Evolutionary conservation across 176 grass and related monocot species (phyloP).

Genomic region (Olyra latifolia): DNA sequence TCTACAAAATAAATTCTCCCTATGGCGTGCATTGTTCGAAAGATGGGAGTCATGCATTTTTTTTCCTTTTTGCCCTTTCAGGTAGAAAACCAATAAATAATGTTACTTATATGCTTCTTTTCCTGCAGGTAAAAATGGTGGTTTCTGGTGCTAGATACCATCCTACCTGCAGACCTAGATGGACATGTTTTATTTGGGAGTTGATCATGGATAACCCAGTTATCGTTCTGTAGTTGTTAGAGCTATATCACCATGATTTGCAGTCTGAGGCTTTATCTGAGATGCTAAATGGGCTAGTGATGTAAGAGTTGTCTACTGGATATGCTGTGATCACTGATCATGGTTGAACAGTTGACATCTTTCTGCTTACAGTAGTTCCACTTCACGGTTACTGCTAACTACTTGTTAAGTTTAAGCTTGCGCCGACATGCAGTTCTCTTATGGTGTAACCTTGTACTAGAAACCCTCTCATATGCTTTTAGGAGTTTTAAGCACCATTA

Average conservation of each 20-base stretch:
- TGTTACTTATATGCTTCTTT: slow-evolving; percentile 22
- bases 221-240: slow-evolving; percentile 23
- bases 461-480: neutral
- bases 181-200: neutral
- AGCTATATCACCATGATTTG: slow-evolving; percentile 38
- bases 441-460: neutral
- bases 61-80: neutral
- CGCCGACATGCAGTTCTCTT: neutral
- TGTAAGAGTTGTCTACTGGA: neutral
- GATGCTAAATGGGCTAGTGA: neutral
- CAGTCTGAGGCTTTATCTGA: slow-evolving; percentile 5
- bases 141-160: slow-evolving; percentile 28
- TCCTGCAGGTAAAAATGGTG: slow-evolving; percentile 32
- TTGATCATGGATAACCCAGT: slow-evolving; percentile 15
- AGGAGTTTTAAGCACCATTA: neutral
- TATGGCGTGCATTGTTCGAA: slow-evolving; percentile 10
- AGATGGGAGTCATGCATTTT: slow-evolving; percentile 16
- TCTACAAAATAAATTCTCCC: slow-evolving; percentile 33
- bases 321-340: slow-evolving; percentile 29
- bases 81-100: slow-evolving; percentile 22
- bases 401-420: neutral
- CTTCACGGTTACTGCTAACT: neutral
- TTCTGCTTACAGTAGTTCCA: slow-evolving; percentile 13
- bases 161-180: neutral
- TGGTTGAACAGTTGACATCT: slow-evolving; percentile 22